Conservation (phyloP, 345 rosid species). For the Boechera divaricarpa region DNA sequence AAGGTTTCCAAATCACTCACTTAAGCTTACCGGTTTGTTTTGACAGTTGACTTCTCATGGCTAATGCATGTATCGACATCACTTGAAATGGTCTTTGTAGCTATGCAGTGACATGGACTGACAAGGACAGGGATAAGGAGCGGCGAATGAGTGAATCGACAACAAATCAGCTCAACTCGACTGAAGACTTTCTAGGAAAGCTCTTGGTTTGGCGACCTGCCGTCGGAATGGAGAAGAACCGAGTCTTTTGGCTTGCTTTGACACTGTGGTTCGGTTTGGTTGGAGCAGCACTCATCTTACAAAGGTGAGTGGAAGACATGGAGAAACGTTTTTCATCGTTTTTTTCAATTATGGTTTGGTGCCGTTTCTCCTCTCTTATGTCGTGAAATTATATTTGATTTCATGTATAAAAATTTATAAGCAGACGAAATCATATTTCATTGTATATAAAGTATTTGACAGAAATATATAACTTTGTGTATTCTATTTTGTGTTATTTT, state of each 20-base stretch:
- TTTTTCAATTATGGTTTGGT: conserved; percentile 14
- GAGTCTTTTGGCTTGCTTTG: conserved; percentile 76
- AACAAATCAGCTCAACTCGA: conserved; percentile 71
- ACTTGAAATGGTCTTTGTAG: conserved; percentile 41
- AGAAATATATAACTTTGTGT: conserved; percentile 4
- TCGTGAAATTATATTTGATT: conserved; percentile 39
- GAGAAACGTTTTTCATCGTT: neutral
- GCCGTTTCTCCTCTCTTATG: neutral
- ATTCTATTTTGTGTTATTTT: neutral
- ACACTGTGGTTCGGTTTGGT: conserved; percentile 86
- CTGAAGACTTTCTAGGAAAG: conserved; percentile 72
- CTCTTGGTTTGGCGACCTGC: conserved; percentile 86
- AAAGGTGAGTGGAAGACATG: conserved; percentile 50
- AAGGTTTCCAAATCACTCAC: neutral
- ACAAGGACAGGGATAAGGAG: conserved; percentile 69
- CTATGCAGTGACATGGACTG: conserved; percentile 91
- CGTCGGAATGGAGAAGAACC: conserved; percentile 64
- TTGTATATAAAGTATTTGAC: conserved; percentile 36
- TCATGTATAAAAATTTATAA: conserved; percentile 33
- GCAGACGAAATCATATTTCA: conserved; percentile 16
- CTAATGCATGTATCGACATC: neutral
- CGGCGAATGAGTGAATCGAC: conserved; percentile 54
- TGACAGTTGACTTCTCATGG: neutral
- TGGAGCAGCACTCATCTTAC: conserved; percentile 81
- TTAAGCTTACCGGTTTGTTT: neutral